Percentiles rank a stretch among this genome's conserved stretches.
Conservation (phyloP, 1,284 basidiomycete species). For the Leccinum proliferum region DNA sequence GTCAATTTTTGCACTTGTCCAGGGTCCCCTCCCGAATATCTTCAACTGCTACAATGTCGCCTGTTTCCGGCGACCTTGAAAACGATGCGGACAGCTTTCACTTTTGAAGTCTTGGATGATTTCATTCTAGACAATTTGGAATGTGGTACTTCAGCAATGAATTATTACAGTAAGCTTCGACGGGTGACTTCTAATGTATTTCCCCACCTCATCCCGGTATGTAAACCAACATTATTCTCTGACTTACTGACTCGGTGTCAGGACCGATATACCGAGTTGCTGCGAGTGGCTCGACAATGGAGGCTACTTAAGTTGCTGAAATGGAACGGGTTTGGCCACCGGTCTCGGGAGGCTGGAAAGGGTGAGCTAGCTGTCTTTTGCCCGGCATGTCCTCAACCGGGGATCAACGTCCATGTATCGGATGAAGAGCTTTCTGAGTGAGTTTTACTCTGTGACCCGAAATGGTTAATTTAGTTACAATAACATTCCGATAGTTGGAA, state of each 20-base stretch:
- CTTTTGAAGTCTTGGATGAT: too few relatives aligned
- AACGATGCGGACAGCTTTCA: too few relatives aligned
- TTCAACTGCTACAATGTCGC: too few relatives aligned
- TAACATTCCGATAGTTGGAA: too few relatives aligned
- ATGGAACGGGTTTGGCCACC: background rate
- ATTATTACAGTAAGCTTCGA: conserved; percentile 18
- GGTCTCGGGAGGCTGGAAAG: background rate
- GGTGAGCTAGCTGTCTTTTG: background rate
- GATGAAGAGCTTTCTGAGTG: background rate
- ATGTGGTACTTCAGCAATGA: too few relatives aligned
- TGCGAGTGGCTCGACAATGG: background rate
- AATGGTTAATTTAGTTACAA: background rate
- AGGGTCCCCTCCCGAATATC: too few relatives aligned
- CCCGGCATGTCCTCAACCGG: background rate
- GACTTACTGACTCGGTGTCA: background rate
- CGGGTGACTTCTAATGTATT: conserved; percentile 19
- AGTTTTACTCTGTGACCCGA: background rate
- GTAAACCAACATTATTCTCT: background rate
- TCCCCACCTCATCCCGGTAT: conserved; percentile 16
- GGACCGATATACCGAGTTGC: background rate
- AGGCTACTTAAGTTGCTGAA: background rate
- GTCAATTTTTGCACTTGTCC: background rate
- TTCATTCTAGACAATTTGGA: too few relatives aligned
- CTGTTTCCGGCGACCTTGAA: too few relatives aligned
- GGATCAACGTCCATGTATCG: background rate